phyloP scores from a whole-genome alignment of 2,329 filamentous ascomycete species.

The Paracorniculantispora psalliotae region DNA sequence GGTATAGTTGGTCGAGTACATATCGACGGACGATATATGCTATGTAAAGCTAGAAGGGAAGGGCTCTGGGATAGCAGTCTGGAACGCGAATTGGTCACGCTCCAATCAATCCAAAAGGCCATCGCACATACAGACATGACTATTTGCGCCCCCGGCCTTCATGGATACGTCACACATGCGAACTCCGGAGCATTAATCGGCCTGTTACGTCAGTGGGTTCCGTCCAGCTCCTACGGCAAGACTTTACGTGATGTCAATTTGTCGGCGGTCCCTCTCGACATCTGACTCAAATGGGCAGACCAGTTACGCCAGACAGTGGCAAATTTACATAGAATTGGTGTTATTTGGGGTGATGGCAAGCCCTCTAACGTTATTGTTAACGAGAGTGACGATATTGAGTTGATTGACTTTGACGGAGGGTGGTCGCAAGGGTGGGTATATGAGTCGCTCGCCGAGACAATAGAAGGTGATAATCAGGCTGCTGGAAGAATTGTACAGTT shows the following conservation, averaged over 20 bases:
- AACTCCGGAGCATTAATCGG: constrained; percentile 10
- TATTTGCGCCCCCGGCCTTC: constrained; percentile 4
- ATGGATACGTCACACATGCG: constrained; percentile 10
- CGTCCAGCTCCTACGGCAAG: neutral
- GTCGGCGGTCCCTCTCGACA: neutral
- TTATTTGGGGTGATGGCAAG: constrained; percentile 17
- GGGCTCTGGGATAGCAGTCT: constrained; percentile 6
- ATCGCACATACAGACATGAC: neutral
- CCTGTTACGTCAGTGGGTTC: constrained; percentile 12
- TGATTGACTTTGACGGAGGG: constrained; percentile 17
- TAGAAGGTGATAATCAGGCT: constrained; percentile 16
- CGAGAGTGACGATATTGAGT: constrained; percentile 13
- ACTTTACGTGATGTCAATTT: constrained; percentile 7
- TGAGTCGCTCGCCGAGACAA: constrained; percentile 7
- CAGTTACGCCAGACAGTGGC: constrained; percentile 15
- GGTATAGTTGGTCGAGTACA: constrained; percentile 8
- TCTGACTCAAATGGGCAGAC: constrained; percentile 12
- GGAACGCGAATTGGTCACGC: constrained; percentile 3
- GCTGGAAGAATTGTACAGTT: constrained; percentile 14
- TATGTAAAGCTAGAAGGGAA: constrained; percentile 8
- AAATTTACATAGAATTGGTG: constrained; percentile 12
- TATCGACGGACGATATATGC: constrained; percentile 5
- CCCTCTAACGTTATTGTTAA: constrained; percentile 16
- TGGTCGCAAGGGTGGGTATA: constrained; percentile 17
- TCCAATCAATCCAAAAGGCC: neutral